These are phyloP conservation scores for Ceratobasidium sp. DNA, from an alignment of 1,284 basidiomycete genomes.

Conservation along the genomic window DNA sequence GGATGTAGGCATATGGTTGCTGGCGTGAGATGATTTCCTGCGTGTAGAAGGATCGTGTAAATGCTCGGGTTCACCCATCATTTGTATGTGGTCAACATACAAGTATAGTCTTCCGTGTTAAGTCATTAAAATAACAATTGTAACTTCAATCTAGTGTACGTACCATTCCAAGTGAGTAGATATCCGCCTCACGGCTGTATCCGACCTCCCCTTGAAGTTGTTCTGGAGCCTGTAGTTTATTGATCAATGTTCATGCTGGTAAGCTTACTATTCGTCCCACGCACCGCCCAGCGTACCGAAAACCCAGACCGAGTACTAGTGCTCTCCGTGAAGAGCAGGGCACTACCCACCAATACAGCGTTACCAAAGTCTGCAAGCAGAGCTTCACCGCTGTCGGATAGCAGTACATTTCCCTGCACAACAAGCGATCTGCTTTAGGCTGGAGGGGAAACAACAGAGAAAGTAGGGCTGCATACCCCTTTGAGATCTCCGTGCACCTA, in stretches of 20 bases:
- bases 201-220: background rate
- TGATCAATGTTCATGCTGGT: background rate
- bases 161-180: conserved; percentile 5
- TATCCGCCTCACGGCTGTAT: background rate
- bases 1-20: background rate
- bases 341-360: background rate
- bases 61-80: too few species aligned
- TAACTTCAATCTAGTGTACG: background rate
- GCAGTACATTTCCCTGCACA: background rate
- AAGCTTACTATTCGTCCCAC: background rate
- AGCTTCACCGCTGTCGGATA: background rate
- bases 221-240: background rate
- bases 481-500: background rate
- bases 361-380: background rate
- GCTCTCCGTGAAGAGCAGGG: background rate
- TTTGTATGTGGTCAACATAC: background rate
- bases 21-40: background rate
- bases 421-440: background rate
- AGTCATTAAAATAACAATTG: background rate
- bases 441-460: background rate
- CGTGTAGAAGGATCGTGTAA: too few species aligned
- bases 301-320: background rate
- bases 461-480: background rate
- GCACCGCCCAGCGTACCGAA: background rate
- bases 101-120: background rate